A percentile compares a stretch with the other conserved stretches of the same genome.
phyloP scores from a whole-genome alignment of 768 basidiomycete species.

The Suillus alpinus region DNA sequence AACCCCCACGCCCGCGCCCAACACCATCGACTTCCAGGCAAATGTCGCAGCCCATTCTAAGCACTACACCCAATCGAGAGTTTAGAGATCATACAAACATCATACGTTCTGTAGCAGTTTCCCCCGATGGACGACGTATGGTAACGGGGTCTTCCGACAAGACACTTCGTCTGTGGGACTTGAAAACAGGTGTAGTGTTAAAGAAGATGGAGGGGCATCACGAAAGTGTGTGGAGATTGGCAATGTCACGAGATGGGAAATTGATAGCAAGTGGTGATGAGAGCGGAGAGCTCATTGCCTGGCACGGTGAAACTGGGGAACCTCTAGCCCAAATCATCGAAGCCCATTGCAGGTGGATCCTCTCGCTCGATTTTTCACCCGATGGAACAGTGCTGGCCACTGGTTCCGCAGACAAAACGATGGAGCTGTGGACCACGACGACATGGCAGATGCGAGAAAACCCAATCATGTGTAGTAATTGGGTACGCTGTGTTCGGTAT shows the following conservation, averaged over 20 bases:
- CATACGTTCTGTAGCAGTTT: not conserved
- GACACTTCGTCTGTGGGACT: conserved; percentile 1
- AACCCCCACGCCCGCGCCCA: too few relatives aligned
- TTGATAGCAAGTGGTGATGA: not conserved
- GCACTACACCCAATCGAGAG: too few relatives aligned
- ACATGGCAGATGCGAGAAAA: not conserved
- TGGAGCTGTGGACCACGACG: not conserved
- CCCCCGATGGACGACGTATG: not conserved
- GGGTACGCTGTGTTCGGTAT: not conserved
- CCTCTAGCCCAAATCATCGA: not conserved
- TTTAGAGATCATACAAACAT: not conserved
- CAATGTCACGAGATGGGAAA: not conserved
- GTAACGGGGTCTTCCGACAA: not conserved
- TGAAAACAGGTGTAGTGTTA: not conserved
- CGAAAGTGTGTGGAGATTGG: not conserved
- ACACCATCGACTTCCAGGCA: too few relatives aligned
- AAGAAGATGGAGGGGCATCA: not conserved
- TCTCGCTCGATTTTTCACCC: not conserved
- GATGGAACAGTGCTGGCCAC: not conserved
- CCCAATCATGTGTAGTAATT: not conserved
- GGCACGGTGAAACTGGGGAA: not conserved
- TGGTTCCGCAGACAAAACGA: not conserved
- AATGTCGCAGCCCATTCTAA: too few relatives aligned
- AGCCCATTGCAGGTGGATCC: not conserved
- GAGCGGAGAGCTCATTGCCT: not conserved